Conservation (phyloP, 2,329 filamentous ascomycete species). For the Apiospora rasikravindrae region DNA sequence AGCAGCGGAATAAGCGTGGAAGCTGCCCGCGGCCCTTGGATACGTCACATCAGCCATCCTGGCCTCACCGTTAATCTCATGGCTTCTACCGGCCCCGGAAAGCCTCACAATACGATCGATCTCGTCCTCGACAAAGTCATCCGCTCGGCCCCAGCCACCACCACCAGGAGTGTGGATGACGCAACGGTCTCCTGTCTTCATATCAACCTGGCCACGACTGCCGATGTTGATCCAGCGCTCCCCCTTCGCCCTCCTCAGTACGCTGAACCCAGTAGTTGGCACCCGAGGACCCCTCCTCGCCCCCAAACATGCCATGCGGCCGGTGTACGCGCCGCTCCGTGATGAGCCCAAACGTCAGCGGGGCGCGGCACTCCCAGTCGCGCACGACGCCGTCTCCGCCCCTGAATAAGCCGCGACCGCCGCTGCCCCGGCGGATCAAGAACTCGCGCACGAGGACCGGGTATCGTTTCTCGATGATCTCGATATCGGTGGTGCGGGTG, state of each 20-base stretch:
- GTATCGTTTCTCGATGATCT: constrained; percentile 73
- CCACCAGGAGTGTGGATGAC: constrained; percentile 67
- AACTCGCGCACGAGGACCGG: constrained; percentile 71
- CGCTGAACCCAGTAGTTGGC: constrained; percentile 54
- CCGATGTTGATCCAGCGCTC: constrained; percentile 45
- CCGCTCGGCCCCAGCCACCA: constrained; percentile 50
- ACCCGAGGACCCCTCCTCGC: constrained; percentile 66
- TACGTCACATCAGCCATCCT: not conserved
- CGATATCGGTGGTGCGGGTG: constrained; percentile 73
- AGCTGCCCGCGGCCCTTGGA: not conserved
- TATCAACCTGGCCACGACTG: constrained; percentile 65
- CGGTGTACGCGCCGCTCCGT: constrained; percentile 71
- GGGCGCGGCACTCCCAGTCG: constrained; percentile 74
- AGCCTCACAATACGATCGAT: not conserved
- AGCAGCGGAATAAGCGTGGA: not conserved
- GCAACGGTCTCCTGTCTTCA: constrained; percentile 64
- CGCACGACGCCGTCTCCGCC: constrained; percentile 72
- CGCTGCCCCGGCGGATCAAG: constrained; percentile 59
- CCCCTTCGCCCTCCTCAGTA: constrained; percentile 27
- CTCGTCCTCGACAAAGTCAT: not conserved
- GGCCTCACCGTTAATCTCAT: not conserved
- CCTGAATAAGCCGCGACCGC: constrained; percentile 61
- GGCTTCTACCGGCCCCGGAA: not conserved
- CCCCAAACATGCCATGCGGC: constrained; percentile 70
- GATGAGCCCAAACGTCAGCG: constrained; percentile 72